Conservation (phyloP, 225 moss, liverwort and hornwort species). For the Bryoerythrophyllum caledonicum region DNA sequence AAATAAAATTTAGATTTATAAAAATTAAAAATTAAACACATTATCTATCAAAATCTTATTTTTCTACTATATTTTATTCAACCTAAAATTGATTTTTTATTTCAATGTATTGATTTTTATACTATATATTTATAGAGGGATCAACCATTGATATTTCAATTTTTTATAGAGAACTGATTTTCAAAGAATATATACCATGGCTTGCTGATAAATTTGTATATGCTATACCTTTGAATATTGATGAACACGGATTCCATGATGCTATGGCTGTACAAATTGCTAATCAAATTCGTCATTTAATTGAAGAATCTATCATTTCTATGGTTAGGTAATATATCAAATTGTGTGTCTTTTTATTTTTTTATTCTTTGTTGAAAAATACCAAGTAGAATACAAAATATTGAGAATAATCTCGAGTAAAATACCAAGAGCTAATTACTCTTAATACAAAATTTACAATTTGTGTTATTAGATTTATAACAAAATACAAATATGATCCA, state of each 20-base stretch:
- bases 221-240: conserved; percentile 69
- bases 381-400: no score
- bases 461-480: conserved; percentile 36
- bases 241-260: conserved; percentile 72
- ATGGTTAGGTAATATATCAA: conserved; percentile 42
- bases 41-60: background rate
- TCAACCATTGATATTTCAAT: background rate
- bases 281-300: conserved; percentile 64
- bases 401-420: background rate
- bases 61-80: background rate
- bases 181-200: conserved; percentile 66
- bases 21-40: no score
- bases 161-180: conserved; percentile 33
- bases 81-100: no score
- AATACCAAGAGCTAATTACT: fast-evolving
- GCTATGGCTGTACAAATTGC: conserved; percentile 83
- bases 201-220: conserved; percentile 64
- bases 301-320: conserved; percentile 72
- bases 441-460: background rate
- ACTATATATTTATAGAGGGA: background rate
- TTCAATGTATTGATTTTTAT: background rate
- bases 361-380: no score
- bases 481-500: conserved; percentile 40
- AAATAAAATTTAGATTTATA: no score
- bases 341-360: no score